Percentiles rank a stretch among this genome's conserved stretches.
These are phyloP conservation scores for Aspergillus nidulans DNA, from an alignment of 495 filamentous ascomycete genomes.

Conservation along the genomic window DNA sequence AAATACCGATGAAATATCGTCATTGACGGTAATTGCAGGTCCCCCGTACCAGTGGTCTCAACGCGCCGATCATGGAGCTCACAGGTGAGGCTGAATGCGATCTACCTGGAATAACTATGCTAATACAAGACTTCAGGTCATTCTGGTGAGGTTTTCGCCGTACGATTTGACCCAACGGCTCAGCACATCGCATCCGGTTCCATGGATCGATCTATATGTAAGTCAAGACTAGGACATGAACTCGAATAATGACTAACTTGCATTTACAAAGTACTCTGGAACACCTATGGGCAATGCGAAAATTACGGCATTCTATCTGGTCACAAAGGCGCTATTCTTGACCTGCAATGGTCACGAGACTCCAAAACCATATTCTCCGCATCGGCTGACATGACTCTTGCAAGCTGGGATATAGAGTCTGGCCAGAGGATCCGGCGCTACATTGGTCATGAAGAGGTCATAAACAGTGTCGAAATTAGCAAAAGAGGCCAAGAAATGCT, in stretches of 20 bases:
- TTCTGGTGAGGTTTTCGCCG: slow-evolving; percentile 81
- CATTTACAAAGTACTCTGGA: slow-evolving; percentile 71
- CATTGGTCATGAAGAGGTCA: slow-evolving; percentile 86
- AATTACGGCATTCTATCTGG: slow-evolving; percentile 87
- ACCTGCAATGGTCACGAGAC: slow-evolving; percentile 95
- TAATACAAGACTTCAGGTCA: slow-evolving; percentile 43
- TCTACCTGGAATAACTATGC: slow-evolving; percentile 6
- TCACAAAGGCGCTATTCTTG: slow-evolving; percentile 84
- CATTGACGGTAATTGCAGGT: slow-evolving; percentile 47
- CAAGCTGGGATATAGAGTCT: slow-evolving; percentile 91
- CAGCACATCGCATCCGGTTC: slow-evolving; percentile 90
- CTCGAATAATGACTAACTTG: slow-evolving; percentile 5
- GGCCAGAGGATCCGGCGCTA: slow-evolving; percentile 85
- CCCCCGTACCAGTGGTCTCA: slow-evolving; percentile 77
- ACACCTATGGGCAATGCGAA: slow-evolving; percentile 83
- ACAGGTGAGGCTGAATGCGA: slow-evolving; percentile 51
- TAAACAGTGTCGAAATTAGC: slow-evolving; percentile 85
- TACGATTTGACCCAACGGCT: slow-evolving; percentile 82
- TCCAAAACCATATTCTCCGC: slow-evolving; percentile 87
- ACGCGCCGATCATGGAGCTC: slow-evolving; percentile 93
- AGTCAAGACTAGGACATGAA: slow-evolving; percentile 19
- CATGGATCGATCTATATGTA: slow-evolving; percentile 90
- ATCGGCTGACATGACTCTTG: slow-evolving; percentile 85
- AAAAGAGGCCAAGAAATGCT: slow-evolving; percentile 85
- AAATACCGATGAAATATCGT: slow-evolving; percentile 2